Evolutionary conservation across 2,329 filamentous ascomycete genomes (phyloP).

Genomic region (Bipolaris oryzae): DNA sequence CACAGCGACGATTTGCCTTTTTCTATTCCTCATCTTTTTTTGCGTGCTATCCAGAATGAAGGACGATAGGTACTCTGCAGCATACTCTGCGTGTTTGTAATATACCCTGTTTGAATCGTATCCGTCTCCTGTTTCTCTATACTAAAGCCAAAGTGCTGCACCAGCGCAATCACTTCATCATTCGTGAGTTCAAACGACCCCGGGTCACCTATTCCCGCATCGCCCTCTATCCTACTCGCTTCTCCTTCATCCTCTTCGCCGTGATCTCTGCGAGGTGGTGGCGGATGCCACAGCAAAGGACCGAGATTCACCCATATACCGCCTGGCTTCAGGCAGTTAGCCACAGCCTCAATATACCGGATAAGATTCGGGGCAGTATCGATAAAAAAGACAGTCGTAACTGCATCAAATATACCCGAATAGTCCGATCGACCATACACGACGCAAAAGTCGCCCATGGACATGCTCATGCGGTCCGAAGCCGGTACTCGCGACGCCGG

Average conservation of each 20-base stretch:
- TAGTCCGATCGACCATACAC: slow-evolving; percentile 73
- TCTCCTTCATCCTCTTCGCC: slow-evolving; percentile 10
- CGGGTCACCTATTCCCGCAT: slow-evolving; percentile 78
- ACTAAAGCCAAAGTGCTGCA: slow-evolving; percentile 76
- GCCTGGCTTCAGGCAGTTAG: slow-evolving; percentile 74
- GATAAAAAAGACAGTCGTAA: slow-evolving; percentile 92
- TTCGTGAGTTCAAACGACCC: slow-evolving; percentile 89
- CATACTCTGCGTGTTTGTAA: slow-evolving; percentile 85
- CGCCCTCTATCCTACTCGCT: slow-evolving; percentile 20
- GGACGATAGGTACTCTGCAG: slow-evolving; percentile 80
- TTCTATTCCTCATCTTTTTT: slow-evolving; percentile 47
- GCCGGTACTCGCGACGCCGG: slow-evolving; percentile 33
- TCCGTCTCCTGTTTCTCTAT: slow-evolving; percentile 66
- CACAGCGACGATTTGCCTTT: background rate
- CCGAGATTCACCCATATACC: slow-evolving; percentile 90
- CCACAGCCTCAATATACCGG: slow-evolving; percentile 84
- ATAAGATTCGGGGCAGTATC: slow-evolving; percentile 95
- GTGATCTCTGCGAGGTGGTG: slow-evolving; percentile 67
- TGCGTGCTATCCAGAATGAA: slow-evolving; percentile 85
- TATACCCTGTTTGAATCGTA: slow-evolving; percentile 77
- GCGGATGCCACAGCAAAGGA: slow-evolving; percentile 94
- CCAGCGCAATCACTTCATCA: slow-evolving; percentile 81
- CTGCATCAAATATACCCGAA: slow-evolving; percentile 72
- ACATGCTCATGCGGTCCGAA: slow-evolving; percentile 84
- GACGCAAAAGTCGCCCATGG: slow-evolving; percentile 89